A percentile compares a stretch with the other conserved stretches of the same genome.
These are phyloP conservation scores for Casuarina glauca DNA, from an alignment of 306 rosid species.

Conservation along the genomic window DNA sequence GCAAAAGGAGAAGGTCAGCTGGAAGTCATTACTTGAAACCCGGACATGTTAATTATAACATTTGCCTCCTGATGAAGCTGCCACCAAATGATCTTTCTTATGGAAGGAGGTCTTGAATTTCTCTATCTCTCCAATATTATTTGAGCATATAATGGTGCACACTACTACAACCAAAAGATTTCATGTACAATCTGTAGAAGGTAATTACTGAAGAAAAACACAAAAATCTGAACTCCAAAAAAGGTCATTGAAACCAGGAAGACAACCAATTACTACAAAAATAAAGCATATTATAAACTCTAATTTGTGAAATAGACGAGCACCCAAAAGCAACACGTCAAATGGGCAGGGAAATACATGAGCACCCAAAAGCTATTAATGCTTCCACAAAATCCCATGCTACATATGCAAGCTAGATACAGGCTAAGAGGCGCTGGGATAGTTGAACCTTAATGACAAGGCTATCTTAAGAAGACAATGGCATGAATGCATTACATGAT, in stretches of 20 bases:
- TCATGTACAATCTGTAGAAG: background rate
- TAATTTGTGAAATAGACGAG: background rate
- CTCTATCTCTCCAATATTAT: background rate
- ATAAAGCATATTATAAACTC: background rate
- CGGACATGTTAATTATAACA: constrained; percentile 3
- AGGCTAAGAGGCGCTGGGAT: too few species aligned
- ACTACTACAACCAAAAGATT: background rate
- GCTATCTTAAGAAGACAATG: too few species aligned
- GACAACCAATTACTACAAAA: background rate
- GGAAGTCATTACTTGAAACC: background rate
- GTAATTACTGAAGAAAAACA: background rate
- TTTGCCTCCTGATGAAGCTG: background rate
- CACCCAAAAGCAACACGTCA: too few species aligned
- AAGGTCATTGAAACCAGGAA: background rate
- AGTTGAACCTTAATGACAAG: too few species aligned
- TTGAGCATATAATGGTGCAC: background rate
- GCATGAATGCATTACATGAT: too few species aligned
- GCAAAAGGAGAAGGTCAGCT: constrained; percentile 36
- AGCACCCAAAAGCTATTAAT: too few species aligned
- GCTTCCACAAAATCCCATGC: too few species aligned
- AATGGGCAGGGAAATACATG: background rate
- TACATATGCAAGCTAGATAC: too few species aligned
- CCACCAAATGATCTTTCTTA: constrained; percentile 2
- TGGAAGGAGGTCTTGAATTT: background rate
- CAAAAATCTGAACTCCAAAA: background rate